These are phyloP conservation scores for Rheum nobile DNA, from an alignment of 148 eudicot genomes.

Conservation along the genomic window DNA sequence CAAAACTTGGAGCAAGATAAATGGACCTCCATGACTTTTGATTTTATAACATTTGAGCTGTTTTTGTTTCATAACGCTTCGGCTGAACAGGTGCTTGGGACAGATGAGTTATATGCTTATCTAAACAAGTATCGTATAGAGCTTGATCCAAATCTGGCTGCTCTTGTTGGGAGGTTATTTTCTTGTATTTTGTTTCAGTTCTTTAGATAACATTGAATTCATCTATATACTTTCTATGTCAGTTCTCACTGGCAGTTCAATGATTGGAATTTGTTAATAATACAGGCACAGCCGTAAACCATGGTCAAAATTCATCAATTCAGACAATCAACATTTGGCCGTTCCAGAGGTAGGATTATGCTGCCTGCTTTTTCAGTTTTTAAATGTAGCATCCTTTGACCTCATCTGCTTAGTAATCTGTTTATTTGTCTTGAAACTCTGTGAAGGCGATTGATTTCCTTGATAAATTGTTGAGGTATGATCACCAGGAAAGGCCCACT, in stretches of 20 bases:
- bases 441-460: conserved; percentile 85
- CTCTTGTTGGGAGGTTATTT: conserved; percentile 78
- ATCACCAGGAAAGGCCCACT: conserved; percentile 91
- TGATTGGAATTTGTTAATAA: background rate
- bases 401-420: background rate
- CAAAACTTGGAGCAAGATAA: background rate
- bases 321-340: conserved; percentile 84
- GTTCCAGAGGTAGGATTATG: conserved; percentile 55
- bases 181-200: background rate
- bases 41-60: background rate
- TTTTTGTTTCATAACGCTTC: background rate
- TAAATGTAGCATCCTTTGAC: background rate
- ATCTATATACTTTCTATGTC: background rate
- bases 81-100: conserved; percentile 56
- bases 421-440: background rate
- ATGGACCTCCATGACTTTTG: background rate
- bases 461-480: conserved; percentile 79
- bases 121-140: conserved; percentile 65
- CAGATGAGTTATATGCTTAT: conserved; percentile 69
- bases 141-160: conserved; percentile 68
- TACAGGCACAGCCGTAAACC: conserved; percentile 81
- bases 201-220: background rate
- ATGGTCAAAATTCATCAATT: conserved; percentile 70
- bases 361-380: background rate
- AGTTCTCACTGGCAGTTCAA: background rate